Evolutionary conservation across 169 alveolate genomes (phyloP).

Genomic region (Cyclospora cayetanensis): DNA sequence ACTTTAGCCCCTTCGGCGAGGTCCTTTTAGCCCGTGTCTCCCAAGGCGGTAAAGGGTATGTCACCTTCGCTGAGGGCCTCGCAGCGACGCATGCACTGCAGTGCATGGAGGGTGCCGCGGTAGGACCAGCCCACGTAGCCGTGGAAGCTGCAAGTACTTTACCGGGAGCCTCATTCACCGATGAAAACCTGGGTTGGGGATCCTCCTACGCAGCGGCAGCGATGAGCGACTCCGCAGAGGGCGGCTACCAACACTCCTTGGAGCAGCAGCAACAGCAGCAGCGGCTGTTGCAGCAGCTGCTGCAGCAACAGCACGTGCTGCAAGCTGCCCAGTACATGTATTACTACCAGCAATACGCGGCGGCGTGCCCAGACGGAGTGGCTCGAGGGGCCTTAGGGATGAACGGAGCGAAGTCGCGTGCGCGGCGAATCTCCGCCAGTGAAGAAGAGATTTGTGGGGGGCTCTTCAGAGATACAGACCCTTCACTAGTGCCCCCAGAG

Average conservation of each 20-base stretch:
- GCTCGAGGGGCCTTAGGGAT: neutral
- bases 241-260: neutral
- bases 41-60: constrained; percentile 46
- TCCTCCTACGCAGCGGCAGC: neutral
- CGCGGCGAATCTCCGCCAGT: neutral
- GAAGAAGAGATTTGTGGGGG: constrained; percentile 21
- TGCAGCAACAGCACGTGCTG: no score
- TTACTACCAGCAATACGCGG: neutral
- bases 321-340: neutral
- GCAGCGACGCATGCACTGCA: constrained; percentile 68
- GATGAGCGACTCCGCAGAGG: neutral
- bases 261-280: constrained; percentile 7
- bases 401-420: neutral
- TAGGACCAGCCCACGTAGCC: neutral
- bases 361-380: neutral
- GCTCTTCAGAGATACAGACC: constrained; percentile 56
- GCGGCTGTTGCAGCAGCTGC: neutral
- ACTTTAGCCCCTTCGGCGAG: constrained; percentile 60
- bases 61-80: constrained; percentile 53
- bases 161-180: neutral
- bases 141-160: neutral
- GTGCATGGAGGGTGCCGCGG: constrained; percentile 18
- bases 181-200: neutral
- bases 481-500: constrained; percentile 51
- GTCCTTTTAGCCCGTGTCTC: neutral